These are phyloP conservation scores for Candida nemodendra DNA, from an alignment of 805 yeast species.

Conservation along the genomic window DNA sequence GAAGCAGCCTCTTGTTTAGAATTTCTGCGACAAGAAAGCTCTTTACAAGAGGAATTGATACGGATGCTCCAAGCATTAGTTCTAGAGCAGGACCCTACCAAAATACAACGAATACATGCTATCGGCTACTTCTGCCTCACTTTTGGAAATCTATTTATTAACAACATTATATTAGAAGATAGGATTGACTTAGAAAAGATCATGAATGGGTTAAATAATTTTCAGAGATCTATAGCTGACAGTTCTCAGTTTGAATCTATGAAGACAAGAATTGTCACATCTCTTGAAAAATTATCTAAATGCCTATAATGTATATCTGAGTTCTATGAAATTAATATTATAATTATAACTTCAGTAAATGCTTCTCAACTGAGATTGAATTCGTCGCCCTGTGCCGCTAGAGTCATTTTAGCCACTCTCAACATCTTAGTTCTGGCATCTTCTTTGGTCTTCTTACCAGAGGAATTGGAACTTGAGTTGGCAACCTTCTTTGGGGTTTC, in stretches of 20 bases:
- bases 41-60: conserved; percentile 1
- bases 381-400: conserved; percentile 63
- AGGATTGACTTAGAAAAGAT: conserved; percentile 4
- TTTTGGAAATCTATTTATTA: conserved; percentile 5
- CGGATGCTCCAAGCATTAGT: conserved; percentile 4
- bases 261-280: conserved; percentile 6
- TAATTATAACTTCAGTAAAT: background rate
- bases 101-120: conserved; percentile 21
- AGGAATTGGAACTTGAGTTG: conserved; percentile 35
- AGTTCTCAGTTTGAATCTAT: conserved; percentile 9
- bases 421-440: conserved; percentile 73
- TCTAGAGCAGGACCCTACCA: conserved; percentile 5
- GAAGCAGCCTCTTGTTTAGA: conserved; percentile 4
- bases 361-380: conserved; percentile 52
- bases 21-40: background rate
- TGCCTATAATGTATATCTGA: background rate
- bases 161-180: background rate
- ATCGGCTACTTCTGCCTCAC: conserved; percentile 29
- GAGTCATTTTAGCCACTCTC: conserved; percentile 69
- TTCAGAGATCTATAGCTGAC: conserved; percentile 10
- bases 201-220: conserved; percentile 11
- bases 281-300: conserved; percentile 1
- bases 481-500: conserved; percentile 89
- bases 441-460: conserved; percentile 49
- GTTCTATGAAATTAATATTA: background rate